Evolutionary conservation across 345 rosid species (phyloP).

Genomic region (Bruguiera gymnorhiza): DNA sequence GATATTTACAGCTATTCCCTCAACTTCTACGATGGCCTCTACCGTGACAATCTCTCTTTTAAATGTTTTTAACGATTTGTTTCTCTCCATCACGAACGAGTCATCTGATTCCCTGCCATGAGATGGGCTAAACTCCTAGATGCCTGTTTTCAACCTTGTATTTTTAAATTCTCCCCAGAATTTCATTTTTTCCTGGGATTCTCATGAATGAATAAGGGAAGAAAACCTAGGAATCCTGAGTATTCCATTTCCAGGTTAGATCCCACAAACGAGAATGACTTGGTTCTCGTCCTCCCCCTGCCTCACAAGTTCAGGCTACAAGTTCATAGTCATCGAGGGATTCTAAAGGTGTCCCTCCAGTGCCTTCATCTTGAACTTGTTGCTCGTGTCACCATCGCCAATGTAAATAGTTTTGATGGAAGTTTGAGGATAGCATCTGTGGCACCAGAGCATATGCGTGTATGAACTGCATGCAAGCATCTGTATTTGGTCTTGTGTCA

Average conservation of each 20-base stretch:
- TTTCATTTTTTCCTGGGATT: neutral
- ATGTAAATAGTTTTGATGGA: too few relatives aligned
- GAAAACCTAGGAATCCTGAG: neutral
- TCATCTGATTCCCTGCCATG: neutral
- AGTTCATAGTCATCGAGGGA: too few relatives aligned
- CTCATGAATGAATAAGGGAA: neutral
- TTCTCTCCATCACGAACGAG: neutral
- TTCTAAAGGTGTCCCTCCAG: too few relatives aligned
- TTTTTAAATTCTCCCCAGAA: neutral
- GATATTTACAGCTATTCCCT: slow-evolving; percentile 35
- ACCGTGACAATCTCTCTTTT: neutral
- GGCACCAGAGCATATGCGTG: too few relatives aligned
- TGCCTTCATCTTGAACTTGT: too few relatives aligned
- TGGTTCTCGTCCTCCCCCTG: too few relatives aligned
- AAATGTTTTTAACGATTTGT: neutral
- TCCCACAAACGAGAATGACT: too few relatives aligned
- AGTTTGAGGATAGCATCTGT: too few relatives aligned
- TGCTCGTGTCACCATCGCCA: too few relatives aligned
- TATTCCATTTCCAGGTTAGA: neutral
- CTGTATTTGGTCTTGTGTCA: too few relatives aligned
- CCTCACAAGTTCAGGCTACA: too few relatives aligned
- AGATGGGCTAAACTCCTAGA: neutral
- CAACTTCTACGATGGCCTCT: slow-evolving; percentile 33
- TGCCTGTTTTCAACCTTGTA: neutral
- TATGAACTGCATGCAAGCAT: too few relatives aligned